phyloP scores from a whole-genome alignment of 805 yeast genomes.

The Cyberlindnera bimundalis region DNA sequence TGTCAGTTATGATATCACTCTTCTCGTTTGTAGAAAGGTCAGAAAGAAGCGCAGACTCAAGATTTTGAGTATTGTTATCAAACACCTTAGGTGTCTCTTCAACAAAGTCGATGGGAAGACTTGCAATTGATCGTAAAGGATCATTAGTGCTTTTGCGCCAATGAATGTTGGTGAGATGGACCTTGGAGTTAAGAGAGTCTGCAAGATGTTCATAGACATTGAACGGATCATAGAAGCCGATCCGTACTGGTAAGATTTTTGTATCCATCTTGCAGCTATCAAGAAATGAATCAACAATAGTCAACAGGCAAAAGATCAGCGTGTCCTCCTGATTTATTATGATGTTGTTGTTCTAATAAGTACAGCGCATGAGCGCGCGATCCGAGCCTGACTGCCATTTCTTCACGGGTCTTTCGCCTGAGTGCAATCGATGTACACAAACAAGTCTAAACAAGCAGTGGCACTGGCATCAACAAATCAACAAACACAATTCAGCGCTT shows the following conservation, averaged over 20 bases:
- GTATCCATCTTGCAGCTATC: conserved; percentile 3
- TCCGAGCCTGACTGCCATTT: background rate
- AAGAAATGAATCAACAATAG: too few species aligned
- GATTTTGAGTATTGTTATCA: conserved; percentile 15
- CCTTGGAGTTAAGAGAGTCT: conserved; percentile 40
- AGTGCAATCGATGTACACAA: background rate
- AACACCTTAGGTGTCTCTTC: conserved; percentile 52
- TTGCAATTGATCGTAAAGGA: conserved; percentile 61
- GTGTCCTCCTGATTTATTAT: too few species aligned
- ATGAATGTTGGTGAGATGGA: conserved; percentile 63
- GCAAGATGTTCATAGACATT: conserved; percentile 46
- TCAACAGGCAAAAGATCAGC: too few species aligned
- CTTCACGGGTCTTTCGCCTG: background rate
- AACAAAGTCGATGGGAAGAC: conserved; percentile 47
- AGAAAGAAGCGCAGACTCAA: background rate
- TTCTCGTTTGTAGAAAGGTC: conserved; percentile 1
- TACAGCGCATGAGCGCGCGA: too few species aligned
- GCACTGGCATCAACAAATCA: background rate
- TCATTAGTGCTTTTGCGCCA: conserved; percentile 55
- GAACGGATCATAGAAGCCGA: conserved; percentile 78
- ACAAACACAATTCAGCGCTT: background rate
- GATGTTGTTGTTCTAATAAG: too few species aligned
- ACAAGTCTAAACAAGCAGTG: too few species aligned
- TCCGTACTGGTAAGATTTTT: conserved; percentile 1
- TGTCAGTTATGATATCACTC: conserved; percentile 4